Evolutionary conservation across 495 filamentous ascomycete genomes (phyloP).

Genomic region (Daldinia vernicosa): DNA sequence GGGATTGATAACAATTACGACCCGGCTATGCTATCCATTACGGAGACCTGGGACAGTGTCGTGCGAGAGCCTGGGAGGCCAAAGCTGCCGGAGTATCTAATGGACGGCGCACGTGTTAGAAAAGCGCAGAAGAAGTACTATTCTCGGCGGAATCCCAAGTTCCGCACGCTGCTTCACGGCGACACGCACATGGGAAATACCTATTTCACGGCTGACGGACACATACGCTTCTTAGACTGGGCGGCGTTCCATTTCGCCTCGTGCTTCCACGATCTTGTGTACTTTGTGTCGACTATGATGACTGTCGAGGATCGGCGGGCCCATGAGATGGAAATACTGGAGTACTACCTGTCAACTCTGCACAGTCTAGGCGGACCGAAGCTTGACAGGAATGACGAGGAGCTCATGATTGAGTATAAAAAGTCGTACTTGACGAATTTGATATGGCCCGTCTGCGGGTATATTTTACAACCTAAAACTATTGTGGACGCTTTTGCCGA

Average conservation of each 20-base stretch:
- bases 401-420: conserved; percentile 47
- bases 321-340: conserved; percentile 46
- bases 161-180: conserved; percentile 46
- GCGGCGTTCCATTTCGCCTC: conserved; percentile 47
- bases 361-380: conserved; percentile 39
- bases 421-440: conserved; percentile 47
- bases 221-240: conserved; percentile 51
- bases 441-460: conserved; percentile 47
- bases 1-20: conserved; percentile 39
- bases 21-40: conserved; percentile 33
- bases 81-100: conserved; percentile 38
- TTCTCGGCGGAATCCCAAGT: conserved; percentile 40
- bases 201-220: conserved; percentile 36
- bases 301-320: conserved; percentile 46
- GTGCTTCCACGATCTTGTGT: conserved; percentile 49
- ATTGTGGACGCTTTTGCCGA: conserved; percentile 46
- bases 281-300: conserved; percentile 47
- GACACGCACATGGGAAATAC: conserved; percentile 47
- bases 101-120: conserved; percentile 43
- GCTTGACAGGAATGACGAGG: conserved; percentile 38
- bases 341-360: conserved; percentile 45
- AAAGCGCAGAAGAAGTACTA: conserved; percentile 45
- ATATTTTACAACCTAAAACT: conserved; percentile 45
- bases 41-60: conserved; percentile 38
- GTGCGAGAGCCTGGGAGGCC: conserved; percentile 41